phyloP scores from a whole-genome alignment of 1,284 basidiomycete genomes.

The Phellopilus nigrolimitatus region DNA sequence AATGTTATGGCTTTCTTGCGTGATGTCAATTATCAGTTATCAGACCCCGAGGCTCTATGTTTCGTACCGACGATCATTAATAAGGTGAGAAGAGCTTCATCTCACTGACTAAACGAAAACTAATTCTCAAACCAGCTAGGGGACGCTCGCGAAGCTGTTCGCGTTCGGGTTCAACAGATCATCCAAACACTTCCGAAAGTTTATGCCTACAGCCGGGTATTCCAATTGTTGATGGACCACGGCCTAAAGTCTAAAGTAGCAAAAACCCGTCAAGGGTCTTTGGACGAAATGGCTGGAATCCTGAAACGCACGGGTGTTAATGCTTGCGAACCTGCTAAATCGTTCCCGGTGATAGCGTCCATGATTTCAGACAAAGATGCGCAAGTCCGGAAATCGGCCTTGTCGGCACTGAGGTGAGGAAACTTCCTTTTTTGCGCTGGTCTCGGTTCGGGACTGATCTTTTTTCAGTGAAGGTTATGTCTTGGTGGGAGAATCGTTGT shows the following conservation, averaged over 20 bases:
- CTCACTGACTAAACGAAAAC: constrained; percentile 6
- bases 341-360: constrained; percentile 74
- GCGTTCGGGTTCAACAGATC: constrained; percentile 65
- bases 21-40: constrained; percentile 72
- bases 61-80: constrained; percentile 89
- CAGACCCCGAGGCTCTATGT: constrained; percentile 83
- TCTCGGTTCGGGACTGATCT: constrained; percentile 4
- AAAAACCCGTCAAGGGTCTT: constrained; percentile 80
- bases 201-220: constrained; percentile 87
- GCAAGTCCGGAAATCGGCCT: constrained; percentile 77
- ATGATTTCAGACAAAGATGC: constrained; percentile 89
- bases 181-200: constrained; percentile 71
- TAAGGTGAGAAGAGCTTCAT: constrained; percentile 56
- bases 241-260: constrained; percentile 87
- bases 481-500: constrained; percentile 82
- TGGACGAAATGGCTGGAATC: constrained; percentile 77
- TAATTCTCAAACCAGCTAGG: constrained; percentile 51
- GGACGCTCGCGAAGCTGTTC: constrained; percentile 74
- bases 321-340: constrained; percentile 75
- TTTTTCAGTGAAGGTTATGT: constrained; percentile 70
- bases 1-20: constrained; percentile 73
- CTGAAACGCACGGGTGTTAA: constrained; percentile 81
- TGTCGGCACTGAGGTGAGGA: constrained; percentile 65
- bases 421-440: constrained; percentile 11
- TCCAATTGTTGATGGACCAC: constrained; percentile 81